Base-by-base conservation (phyloP, 371 early-diverging fungal species). In the Chytridium lagenaria region DNA sequence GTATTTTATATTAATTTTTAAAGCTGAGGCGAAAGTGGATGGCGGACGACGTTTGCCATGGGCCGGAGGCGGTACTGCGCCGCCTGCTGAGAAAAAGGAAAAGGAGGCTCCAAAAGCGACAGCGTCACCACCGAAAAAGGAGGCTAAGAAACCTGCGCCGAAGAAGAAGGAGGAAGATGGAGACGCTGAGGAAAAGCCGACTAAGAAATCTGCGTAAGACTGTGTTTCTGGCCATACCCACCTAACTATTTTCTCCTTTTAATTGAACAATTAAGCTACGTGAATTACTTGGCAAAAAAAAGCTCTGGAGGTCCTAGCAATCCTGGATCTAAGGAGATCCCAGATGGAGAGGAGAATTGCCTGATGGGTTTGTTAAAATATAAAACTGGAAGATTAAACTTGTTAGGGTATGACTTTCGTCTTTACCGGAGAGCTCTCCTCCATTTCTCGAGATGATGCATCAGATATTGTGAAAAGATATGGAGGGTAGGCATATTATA, bases 381-480 rank as follows among this genome's bases (percentile, higher is more conserved):
- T n/a, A n/a, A n/a, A n/a, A n/a, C n/a, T n/a, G n/a, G n/a, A n/a
- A n/a, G n/a, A n/a, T n/a, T n/a, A n/a, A n/a, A n/a, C n/a, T n/a
- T n/a, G n/a, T n/a, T 52, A 83, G 79, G 93, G 92, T 5, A 73
- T 88, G 66, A 91, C 95, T 0, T 98, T 99, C 89, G 99, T 99
- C 0, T 87, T 96, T 38, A 94, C 96, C 1, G 99, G 99, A 39
- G 93, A 96, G 67, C 84, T 95, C 28, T 84, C 86, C 5, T 89
- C 92, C 0, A 77, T 96, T 26, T 85, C 91, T 0, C 89, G 95
- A 28, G 93, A 94, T 2, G 90, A 92, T 39, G 89, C 91, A 1
- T 76, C 84, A 22, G 94, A 95, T 79, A 81, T 98, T 7, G 89
- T 96, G 23, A 96, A 94, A 84, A 87, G 93, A 23, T 93, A 95